Conservation (phyloP, 768 basidiomycete species). For the Podaxis pistillaris region DNA sequence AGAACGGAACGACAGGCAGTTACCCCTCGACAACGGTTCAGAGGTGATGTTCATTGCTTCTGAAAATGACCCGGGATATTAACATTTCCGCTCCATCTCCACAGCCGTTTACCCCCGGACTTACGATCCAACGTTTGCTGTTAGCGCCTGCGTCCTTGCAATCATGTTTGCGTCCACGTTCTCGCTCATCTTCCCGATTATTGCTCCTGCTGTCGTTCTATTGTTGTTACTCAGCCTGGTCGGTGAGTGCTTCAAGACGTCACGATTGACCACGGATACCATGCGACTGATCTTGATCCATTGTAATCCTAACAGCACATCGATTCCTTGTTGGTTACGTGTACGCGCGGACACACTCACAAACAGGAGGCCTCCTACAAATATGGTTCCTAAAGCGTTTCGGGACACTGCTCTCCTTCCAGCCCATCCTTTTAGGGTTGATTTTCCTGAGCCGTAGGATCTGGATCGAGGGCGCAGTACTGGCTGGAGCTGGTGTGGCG, state of each 20-base stretch:
- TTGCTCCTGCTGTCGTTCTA: constrained; percentile 67
- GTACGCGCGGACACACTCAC: constrained; percentile 67
- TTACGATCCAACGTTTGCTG: constrained; percentile 68
- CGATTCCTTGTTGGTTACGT: constrained; percentile 80
- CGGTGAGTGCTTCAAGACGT: constrained; percentile 39
- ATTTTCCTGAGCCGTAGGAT: constrained; percentile 64
- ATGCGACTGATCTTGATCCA: not conserved
- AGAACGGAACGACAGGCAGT: constrained; percentile 56
- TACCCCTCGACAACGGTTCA: constrained; percentile 77
- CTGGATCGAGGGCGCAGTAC: constrained; percentile 71
- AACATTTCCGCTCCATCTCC: constrained; percentile 9
- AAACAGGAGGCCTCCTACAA: constrained; percentile 72
- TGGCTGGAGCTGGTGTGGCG: constrained; percentile 52
- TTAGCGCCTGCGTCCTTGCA: constrained; percentile 63
- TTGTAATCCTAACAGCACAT: constrained; percentile 50
- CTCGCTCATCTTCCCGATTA: constrained; percentile 72
- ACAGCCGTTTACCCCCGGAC: constrained; percentile 68
- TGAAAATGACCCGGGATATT: constrained; percentile 10
- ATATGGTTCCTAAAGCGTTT: constrained; percentile 76
- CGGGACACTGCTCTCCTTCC: constrained; percentile 66
- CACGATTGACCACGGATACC: not conserved
- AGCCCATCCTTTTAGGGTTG: constrained; percentile 74
- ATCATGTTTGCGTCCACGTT: constrained; percentile 74
- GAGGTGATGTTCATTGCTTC: constrained; percentile 46
- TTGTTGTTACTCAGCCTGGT: constrained; percentile 65